phyloP scores from a whole-genome alignment of 179 eudicot genomes.

The Silene vulgaris region DNA sequence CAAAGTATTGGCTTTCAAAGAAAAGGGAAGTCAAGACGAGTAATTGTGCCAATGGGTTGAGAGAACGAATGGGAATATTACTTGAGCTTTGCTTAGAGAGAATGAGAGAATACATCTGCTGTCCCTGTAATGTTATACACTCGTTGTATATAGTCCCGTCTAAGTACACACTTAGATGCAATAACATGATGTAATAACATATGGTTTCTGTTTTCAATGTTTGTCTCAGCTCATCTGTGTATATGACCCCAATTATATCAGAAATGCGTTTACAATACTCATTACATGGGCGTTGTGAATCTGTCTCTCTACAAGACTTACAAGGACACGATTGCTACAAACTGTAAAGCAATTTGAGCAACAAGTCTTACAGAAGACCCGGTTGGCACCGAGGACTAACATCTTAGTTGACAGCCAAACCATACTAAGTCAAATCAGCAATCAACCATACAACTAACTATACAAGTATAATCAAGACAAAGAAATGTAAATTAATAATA shows the following conservation, averaged over 20 bases:
- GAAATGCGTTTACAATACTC: not conserved
- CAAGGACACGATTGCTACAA: too few relatives aligned
- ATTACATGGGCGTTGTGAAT: too few relatives aligned
- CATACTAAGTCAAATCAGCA: too few relatives aligned
- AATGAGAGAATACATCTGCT: not conserved
- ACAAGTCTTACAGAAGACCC: too few relatives aligned
- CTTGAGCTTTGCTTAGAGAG: constrained; percentile 8
- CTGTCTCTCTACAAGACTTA: too few relatives aligned
- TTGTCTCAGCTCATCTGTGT: not conserved
- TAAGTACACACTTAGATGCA: not conserved
- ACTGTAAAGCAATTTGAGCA: too few relatives aligned
- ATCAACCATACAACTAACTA: too few relatives aligned
- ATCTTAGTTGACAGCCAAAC: too few relatives aligned
- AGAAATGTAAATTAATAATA: too few relatives aligned
- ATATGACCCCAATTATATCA: not conserved
- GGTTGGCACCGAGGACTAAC: too few relatives aligned
- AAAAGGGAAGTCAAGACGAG: not conserved
- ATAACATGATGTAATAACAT: not conserved
- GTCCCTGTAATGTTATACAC: not conserved
- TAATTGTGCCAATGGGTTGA: constrained; percentile 1
- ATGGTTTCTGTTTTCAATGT: not conserved
- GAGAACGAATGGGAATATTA: constrained; percentile 13
- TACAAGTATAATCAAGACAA: too few relatives aligned
- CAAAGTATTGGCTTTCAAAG: not conserved
- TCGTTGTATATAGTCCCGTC: not conserved